These are phyloP conservation scores for Candida vaughaniae DNA, from an alignment of 805 yeast genomes.

Conservation along the genomic window DNA sequence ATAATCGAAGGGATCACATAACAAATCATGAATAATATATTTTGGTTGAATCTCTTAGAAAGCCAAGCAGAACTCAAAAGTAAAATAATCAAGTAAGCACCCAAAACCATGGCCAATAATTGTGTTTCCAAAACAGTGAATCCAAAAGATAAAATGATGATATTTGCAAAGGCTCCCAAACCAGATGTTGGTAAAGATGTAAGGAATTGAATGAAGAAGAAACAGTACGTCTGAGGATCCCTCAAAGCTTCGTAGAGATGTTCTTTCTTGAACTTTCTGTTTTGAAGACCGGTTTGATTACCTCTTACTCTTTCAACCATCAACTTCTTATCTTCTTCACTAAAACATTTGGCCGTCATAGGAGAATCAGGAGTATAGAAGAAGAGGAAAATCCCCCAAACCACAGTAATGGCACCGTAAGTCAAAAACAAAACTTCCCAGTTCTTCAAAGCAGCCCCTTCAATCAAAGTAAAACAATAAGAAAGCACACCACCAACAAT, in stretches of 20 bases:
- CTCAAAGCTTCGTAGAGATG: slow-evolving; percentile 47
- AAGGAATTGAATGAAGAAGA: slow-evolving; percentile 43
- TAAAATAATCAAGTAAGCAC: slow-evolving; percentile 43
- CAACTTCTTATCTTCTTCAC: slow-evolving; percentile 40
- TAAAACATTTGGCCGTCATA: slow-evolving; percentile 32
- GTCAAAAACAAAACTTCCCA: slow-evolving; percentile 65
- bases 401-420: slow-evolving; percentile 52
- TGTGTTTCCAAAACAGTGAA: slow-evolving; percentile 45
- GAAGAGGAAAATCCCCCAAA: slow-evolving; percentile 46
- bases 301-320: slow-evolving; percentile 46
- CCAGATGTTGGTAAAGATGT: slow-evolving; percentile 52
- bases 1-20: slow-evolving; percentile 31
- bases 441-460: slow-evolving; percentile 38
- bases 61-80: slow-evolving; percentile 31
- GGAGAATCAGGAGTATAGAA: slow-evolving; percentile 52
- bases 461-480: slow-evolving; percentile 53
- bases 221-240: slow-evolving; percentile 50
- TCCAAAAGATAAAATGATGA: slow-evolving; percentile 52
- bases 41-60: slow-evolving; percentile 22
- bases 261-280: slow-evolving; percentile 40
- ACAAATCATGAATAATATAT: slow-evolving; percentile 21
- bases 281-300: slow-evolving; percentile 54
- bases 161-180: slow-evolving; percentile 51
- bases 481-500: slow-evolving; percentile 46
- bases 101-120: slow-evolving; percentile 55